Evolutionary conservation across 148 eudicot species (phyloP).

Genomic region (Linanthus parryae): DNA sequence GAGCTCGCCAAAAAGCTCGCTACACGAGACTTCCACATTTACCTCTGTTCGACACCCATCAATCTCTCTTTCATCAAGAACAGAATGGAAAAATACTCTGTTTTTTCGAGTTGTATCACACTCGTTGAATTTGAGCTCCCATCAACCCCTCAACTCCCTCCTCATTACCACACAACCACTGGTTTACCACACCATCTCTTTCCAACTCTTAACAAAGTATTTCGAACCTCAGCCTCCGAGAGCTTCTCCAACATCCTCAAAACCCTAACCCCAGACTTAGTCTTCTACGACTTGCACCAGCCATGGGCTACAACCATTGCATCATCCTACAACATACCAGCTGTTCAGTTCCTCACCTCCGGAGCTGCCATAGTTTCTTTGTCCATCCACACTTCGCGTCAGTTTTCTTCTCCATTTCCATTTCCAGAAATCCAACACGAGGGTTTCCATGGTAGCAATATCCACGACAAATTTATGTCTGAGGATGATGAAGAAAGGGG

Average conservation of each 20-base stretch:
- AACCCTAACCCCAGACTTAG: not conserved
- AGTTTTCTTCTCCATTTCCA: not conserved
- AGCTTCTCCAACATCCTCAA: not conserved
- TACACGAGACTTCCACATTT: not conserved
- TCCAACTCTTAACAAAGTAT: slow-evolving; percentile 2
- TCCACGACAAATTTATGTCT: not conserved
- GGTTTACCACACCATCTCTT: not conserved
- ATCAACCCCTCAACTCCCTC: not conserved
- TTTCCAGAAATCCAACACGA: too few relatives aligned
- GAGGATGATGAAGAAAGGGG: not conserved
- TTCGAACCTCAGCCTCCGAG: not conserved
- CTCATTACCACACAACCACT: slow-evolving; percentile 2
- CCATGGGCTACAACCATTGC: not conserved
- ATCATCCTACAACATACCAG: not conserved
- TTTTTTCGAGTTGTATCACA: not conserved
- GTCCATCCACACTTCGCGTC: not conserved
- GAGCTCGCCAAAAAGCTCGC: not conserved
- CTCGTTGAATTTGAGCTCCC: not conserved
- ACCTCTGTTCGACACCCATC: not conserved
- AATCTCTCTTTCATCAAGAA: not conserved
- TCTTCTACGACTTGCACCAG: not conserved
- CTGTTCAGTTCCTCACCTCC: not conserved
- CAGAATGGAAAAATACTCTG: not conserved
- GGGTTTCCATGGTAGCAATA: too few relatives aligned
- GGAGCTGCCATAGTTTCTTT: not conserved